These are phyloP conservation scores for Fagopyrum homotropicum DNA, from an alignment of 148 eudicot species.

Conservation along the genomic window DNA sequence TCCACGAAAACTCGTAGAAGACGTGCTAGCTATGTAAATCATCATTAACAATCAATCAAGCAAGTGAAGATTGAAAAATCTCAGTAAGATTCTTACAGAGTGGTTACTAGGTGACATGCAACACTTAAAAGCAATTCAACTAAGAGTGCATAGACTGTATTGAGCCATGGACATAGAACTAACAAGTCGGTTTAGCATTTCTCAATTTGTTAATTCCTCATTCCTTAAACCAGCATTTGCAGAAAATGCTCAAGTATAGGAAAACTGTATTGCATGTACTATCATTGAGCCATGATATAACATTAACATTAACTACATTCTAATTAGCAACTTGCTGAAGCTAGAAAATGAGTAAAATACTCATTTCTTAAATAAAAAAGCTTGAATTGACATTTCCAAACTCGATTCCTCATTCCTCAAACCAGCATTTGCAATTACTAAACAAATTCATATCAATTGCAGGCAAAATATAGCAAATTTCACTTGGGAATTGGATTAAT, in stretches of 20 bases:
- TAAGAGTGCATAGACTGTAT: neutral
- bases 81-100: neutral
- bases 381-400: neutral
- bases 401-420: neutral
- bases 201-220: neutral
- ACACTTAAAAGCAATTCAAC: neutral
- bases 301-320: too few species aligned
- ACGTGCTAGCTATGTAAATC: neutral
- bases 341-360: too few species aligned
- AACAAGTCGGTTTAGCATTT: neutral
- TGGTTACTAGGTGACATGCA: neutral
- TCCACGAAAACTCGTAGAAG: conserved; percentile 2
- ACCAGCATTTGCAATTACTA: neutral
- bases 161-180: neutral
- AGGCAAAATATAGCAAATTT: neutral
- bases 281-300: too few species aligned
- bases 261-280: too few species aligned
- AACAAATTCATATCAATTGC: neutral
- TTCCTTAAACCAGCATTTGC: neutral
- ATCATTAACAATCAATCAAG: neutral
- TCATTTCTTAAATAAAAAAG: too few species aligned
- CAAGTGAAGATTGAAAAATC: neutral
- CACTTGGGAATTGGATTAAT: neutral
- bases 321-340: too few species aligned
- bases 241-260: neutral